These are phyloP conservation scores for Aspergillus fructus DNA, from an alignment of 2,329 filamentous ascomycete species.

Conservation along the genomic window DNA sequence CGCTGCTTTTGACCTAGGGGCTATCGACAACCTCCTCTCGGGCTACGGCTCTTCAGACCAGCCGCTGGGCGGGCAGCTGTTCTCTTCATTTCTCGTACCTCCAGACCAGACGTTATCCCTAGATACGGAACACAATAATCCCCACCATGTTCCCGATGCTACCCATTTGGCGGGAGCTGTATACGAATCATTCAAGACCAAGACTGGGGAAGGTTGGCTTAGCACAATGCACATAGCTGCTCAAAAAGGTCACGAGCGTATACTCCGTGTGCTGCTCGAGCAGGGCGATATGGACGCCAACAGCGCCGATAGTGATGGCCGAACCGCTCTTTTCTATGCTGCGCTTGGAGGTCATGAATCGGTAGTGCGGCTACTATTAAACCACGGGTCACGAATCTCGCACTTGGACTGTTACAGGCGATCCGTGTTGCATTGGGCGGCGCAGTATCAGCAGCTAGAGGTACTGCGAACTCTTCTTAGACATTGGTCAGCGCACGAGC, in stretches of 20 bases:
- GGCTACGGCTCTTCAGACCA: background rate
- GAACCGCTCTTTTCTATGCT: background rate
- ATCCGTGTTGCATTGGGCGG: background rate
- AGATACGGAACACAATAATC: too few relatives aligned
- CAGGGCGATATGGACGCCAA: background rate
- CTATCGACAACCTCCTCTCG: background rate
- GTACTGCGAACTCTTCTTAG: background rate
- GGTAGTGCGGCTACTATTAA: background rate
- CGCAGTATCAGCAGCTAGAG: background rate
- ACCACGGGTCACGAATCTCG: background rate
- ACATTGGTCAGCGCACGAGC: background rate
- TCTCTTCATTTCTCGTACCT: background rate
- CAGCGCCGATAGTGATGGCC: slow-evolving; percentile 1
- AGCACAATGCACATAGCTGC: slow-evolving; percentile 5
- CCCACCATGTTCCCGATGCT: background rate
- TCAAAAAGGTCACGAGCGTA: slow-evolving; percentile 6
- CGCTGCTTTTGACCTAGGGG: background rate
- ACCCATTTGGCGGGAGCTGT: background rate
- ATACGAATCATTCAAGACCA: background rate
- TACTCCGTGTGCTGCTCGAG: background rate
- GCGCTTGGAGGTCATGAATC: background rate
- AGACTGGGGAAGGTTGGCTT: background rate
- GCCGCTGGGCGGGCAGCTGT: background rate
- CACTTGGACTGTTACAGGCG: background rate
- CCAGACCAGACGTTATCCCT: too few relatives aligned